A percentile compares a stretch with the other conserved stretches of the same genome.
Evolutionary conservation across 768 basidiomycete species (phyloP).

Genomic region (Panaeolus cyanescens): DNA sequence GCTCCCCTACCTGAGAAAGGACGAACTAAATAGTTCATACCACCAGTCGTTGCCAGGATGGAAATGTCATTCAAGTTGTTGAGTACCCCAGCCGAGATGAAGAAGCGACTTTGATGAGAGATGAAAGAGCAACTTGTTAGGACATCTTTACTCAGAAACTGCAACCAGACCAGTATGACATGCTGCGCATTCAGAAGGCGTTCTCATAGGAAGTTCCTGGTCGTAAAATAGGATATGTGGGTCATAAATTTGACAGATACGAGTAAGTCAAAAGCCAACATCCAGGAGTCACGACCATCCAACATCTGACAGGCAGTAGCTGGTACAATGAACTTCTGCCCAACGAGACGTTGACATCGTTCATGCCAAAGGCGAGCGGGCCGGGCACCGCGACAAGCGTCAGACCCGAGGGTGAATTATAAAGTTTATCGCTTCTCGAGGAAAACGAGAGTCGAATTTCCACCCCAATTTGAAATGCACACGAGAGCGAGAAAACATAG

Average conservation of each 20-base stretch:
- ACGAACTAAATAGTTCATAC: neutral
- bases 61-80: neutral
- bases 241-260: neutral
- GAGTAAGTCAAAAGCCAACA: neutral
- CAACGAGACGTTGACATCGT: no score
- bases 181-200: neutral
- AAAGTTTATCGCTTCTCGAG: constrained; percentile 21
- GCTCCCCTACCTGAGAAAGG: no score
- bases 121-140: neutral
- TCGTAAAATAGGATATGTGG: neutral
- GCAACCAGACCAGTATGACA: neutral
- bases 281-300: neutral
- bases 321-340: neutral
- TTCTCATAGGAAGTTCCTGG: neutral
- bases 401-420: neutral
- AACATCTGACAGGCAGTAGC: neutral
- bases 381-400: neutral
- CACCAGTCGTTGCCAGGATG: neutral
- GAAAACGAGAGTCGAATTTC: constrained; percentile 17
- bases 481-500: constrained; percentile 15
- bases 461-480: constrained; percentile 10
- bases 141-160: neutral
- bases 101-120: neutral
- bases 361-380: neutral
- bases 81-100: neutral